Base-by-base conservation (phyloP, 2,329 filamentous ascomycete genomes). In the Aaosphaeria pasadenensis region DNA sequence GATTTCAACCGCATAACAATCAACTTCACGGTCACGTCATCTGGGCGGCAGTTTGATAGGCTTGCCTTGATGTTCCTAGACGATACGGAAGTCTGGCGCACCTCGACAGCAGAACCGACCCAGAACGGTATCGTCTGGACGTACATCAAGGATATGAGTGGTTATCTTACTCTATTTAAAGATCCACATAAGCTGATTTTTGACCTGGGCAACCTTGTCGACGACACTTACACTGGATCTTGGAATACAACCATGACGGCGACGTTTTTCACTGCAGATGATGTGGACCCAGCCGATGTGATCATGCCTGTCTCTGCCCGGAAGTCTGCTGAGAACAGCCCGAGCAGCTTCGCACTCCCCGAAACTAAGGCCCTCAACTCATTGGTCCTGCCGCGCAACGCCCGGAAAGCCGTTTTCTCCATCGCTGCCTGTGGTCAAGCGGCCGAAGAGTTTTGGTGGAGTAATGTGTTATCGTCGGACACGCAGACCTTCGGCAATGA, bases 381-480 rank as follows among this genome's bases (percentile, higher is more conserved):
- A 0, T 67, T 90, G 39, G 71, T 57, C n/a, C 75, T 95, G 39
- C 89, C 89, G 2, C 75, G 71, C 43, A 86, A 89, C 59, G 77
- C 78, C 17, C 80, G 81, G 45, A 83, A 85, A 48, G 89, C 89
- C 13, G 80, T 91, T 6, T 82, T 92, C 47, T 84, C 87, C 0
- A 77, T 94, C n/a, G 83, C 86, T 6, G 87, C 89, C 11, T 89
- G 85, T 55, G 89, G 88, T 1, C 89, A 94, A 65, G 78, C 79
- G 0, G 72, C 77, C 11, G 89, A 94, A 71, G 89, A 95, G 65
- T 92, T 92, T 60, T 95, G 89, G 88, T 94, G 87, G 84, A 81
- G 79, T 48, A 92, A 92, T 60, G 84, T 90, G 1, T 79, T 87
- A 2, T 78, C 85, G 39, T 81, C 80, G 7, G 79, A 85, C 53